Percentiles rank a stretch among this genome's conserved stretches.
Conservation (phyloP, 164 flowering plant genomes). For the Malania oleifera region DNA sequence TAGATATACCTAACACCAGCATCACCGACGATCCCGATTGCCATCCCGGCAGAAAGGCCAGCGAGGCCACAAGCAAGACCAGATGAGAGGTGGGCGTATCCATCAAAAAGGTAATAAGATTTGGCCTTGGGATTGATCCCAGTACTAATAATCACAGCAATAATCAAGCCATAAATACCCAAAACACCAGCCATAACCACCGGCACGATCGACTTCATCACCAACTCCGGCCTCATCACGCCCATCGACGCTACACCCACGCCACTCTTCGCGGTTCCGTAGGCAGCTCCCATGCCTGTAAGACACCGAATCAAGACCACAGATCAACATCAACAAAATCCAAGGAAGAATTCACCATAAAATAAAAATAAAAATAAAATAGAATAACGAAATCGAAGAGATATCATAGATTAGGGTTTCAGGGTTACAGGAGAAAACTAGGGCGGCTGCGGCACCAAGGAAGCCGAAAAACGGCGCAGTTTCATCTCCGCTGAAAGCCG, state of each 20-base stretch:
- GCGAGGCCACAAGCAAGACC: constrained; percentile 90
- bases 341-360: neutral
- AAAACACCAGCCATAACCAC: constrained; percentile 93
- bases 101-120: constrained; percentile 73
- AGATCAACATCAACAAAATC: constrained; percentile 11
- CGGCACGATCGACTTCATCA: constrained; percentile 87
- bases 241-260: constrained; percentile 94
- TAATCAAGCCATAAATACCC: constrained; percentile 80
- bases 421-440: constrained; percentile 71
- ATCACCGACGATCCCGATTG: constrained; percentile 87
- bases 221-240: constrained; percentile 88
- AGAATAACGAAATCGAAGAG: neutral
- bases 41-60: constrained; percentile 91
- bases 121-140: constrained; percentile 90
- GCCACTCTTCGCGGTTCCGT: constrained; percentile 88
- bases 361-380: neutral
- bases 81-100: constrained; percentile 80
- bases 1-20: constrained; percentile 74
- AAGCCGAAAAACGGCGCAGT: constrained; percentile 87
- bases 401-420: neutral
- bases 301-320: constrained; percentile 7
- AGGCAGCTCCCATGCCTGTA: constrained; percentile 93
- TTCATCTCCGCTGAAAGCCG: constrained; percentile 72
- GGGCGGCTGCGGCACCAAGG: constrained; percentile 83
- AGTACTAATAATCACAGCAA: constrained; percentile 85